Percentiles rank a stretch among this genome's conserved stretches.
Evolutionary conservation across 371 early-diverging fungal species (phyloP).

Genomic region (Apophysomyces trapeziformis): DNA sequence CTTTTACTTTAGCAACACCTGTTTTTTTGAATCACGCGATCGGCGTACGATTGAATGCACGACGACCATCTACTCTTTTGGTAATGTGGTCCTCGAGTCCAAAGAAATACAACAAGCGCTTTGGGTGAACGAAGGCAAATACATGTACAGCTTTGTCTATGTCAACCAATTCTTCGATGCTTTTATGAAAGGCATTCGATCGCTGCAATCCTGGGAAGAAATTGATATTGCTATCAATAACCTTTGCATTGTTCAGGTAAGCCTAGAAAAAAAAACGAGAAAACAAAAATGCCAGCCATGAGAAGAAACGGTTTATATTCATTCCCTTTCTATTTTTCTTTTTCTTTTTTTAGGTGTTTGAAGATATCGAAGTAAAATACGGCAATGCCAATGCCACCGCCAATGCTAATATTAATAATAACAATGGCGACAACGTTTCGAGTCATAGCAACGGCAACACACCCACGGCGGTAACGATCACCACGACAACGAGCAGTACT

Average conservation of each 20-base stretch:
- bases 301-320: neutral
- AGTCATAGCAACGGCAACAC: neutral
- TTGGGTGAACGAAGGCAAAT: conserved; percentile 46
- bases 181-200: conserved; percentile 55
- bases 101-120: conserved; percentile 60
- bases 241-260: conserved; percentile 58
- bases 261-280: neutral
- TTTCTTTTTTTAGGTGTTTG: conserved; percentile 41
- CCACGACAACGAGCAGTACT: neutral
- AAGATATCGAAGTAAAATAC: conserved; percentile 52
- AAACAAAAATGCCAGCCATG: neutral
- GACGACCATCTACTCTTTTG: conserved; percentile 69
- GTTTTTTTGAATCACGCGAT: conserved; percentile 57
- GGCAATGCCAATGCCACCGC: conserved; percentile 7
- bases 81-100: conserved; percentile 62
- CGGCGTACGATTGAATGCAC: conserved; percentile 61
- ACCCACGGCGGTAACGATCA: neutral
- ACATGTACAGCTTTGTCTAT: conserved; percentile 58
- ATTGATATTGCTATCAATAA: conserved; percentile 58
- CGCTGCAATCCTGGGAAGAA: conserved; percentile 54
- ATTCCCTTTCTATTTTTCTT: neutral
- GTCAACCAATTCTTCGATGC: conserved; percentile 68
- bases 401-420: too few species aligned
- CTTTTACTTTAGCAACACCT: conserved; percentile 50
- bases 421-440: too few species aligned